Evolutionary conservation across 2,329 filamentous ascomycete species (phyloP).

Genomic region (Venturia aucupariae): DNA sequence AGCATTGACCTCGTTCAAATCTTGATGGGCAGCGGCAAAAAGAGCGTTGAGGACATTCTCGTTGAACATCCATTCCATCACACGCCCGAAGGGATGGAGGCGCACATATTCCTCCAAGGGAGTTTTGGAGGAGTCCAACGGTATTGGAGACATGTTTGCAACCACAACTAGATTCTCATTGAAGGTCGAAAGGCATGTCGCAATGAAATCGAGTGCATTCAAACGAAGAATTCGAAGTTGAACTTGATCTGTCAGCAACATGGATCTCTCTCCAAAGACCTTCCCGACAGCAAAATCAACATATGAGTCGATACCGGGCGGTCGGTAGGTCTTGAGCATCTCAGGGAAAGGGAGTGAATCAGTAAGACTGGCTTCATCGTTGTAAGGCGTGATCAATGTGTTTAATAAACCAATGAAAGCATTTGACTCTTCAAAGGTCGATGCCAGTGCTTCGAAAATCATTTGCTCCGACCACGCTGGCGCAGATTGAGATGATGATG

Average conservation of each 20-base stretch:
- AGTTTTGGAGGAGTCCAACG: constrained; percentile 62
- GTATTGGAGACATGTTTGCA: constrained; percentile 66
- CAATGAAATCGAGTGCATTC: constrained; percentile 75
- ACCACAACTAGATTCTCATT: constrained; percentile 89
- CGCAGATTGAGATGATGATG: not conserved
- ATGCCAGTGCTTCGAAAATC: constrained; percentile 64
- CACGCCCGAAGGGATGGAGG: constrained; percentile 83
- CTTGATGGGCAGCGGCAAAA: constrained; percentile 70
- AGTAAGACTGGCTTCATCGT: constrained; percentile 52
- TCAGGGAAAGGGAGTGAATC: constrained; percentile 82
- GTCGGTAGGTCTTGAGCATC: constrained; percentile 63
- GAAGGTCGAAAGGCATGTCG: constrained; percentile 72
- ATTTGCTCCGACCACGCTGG: constrained; percentile 14
- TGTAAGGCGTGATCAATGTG: constrained; percentile 58
- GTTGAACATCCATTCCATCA: constrained; percentile 98
- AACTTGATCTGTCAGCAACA: constrained; percentile 54
- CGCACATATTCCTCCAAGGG: constrained; percentile 72
- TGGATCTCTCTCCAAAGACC: constrained; percentile 59
- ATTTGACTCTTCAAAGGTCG: constrained; percentile 75
- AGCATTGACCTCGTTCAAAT: constrained; percentile 61
- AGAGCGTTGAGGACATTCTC: constrained; percentile 74
- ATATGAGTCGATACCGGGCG: constrained; percentile 83
- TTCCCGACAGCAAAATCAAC: constrained; percentile 82
- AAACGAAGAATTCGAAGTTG: constrained; percentile 67
- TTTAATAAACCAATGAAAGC: constrained; percentile 73